Conservation (phyloP, 1,284 basidiomycete genomes). For the Vanrija sp. region DNA sequence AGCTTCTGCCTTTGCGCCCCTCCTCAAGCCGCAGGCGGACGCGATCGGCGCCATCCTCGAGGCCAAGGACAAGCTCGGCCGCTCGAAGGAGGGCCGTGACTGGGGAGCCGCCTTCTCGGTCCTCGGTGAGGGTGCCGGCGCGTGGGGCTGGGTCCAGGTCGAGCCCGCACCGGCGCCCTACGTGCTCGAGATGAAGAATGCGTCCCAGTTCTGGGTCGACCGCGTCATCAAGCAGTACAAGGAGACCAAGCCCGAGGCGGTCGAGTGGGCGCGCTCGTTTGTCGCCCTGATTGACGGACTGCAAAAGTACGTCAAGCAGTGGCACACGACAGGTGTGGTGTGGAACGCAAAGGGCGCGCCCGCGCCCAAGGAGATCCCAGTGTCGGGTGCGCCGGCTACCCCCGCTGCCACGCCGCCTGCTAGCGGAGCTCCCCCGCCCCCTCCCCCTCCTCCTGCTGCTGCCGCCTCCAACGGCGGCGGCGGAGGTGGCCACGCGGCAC, state of each 20-base stretch:
- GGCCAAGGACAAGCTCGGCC: slow-evolving; percentile 70
- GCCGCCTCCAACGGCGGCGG: slow-evolving; percentile 44
- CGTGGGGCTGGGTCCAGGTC: slow-evolving; percentile 87
- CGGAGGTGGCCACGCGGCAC: slow-evolving; percentile 64
- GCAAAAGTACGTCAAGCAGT: slow-evolving; percentile 78
- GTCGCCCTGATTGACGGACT: slow-evolving; percentile 69
- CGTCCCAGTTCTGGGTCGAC: slow-evolving; percentile 85
- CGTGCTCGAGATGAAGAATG: slow-evolving; percentile 81
- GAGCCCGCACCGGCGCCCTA: slow-evolving; percentile 66
- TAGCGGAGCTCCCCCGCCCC: slow-evolving; percentile 53
- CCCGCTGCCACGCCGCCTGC: slow-evolving; percentile 44
- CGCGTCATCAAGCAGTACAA: slow-evolving; percentile 90
- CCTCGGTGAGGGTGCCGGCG: slow-evolving; percentile 75
- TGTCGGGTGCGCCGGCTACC: slow-evolving; percentile 48
- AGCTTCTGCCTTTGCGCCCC: slow-evolving; percentile 44
- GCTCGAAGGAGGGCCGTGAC: slow-evolving; percentile 66
- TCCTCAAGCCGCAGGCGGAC: slow-evolving; percentile 69
- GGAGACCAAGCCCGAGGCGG: slow-evolving; percentile 81
- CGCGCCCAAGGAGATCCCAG: slow-evolving; percentile 49
- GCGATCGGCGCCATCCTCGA: slow-evolving; percentile 72
- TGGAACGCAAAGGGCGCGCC: slow-evolving; percentile 74
- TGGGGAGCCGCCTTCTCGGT: slow-evolving; percentile 78
- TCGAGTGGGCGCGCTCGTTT: slow-evolving; percentile 82
- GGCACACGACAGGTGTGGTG: slow-evolving; percentile 77
- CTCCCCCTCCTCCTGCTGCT: slow-evolving; percentile 50